Conservation (phyloP, 257 asterid genomes). For the Voacanga thouarsii region DNA sequence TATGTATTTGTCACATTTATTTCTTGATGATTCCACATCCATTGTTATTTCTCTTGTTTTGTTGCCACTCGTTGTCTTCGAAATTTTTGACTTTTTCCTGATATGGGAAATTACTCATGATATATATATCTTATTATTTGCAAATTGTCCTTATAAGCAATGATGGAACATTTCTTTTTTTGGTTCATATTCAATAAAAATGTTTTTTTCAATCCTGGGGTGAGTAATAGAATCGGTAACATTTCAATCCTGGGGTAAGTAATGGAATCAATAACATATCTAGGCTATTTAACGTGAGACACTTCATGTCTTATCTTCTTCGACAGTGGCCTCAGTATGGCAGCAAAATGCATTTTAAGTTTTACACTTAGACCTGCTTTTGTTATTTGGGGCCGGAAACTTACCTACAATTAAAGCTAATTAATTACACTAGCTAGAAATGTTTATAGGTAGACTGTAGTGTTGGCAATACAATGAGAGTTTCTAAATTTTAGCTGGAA, state of each 20-base stretch:
- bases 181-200: not conserved
- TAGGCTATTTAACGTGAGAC: not conserved
- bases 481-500: not conserved
- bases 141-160: not conserved
- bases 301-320: not conserved
- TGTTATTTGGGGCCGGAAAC: constrained; percentile 2
- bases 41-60: not conserved
- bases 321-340: not conserved
- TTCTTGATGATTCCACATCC: not conserved
- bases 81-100: not conserved
- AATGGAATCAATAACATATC: no score
- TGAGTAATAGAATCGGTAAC: not conserved
- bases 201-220: not conserved
- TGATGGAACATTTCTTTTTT: not conserved
- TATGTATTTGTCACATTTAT: constrained; percentile 34
- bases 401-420: not conserved
- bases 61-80: not conserved
- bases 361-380: not conserved
- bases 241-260: no score
- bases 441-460: not conserved
- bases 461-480: not conserved
- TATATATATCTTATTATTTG: not conserved
- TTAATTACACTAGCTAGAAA: not conserved
- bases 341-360: not conserved
- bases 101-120: not conserved